Evolutionary conservation across 2,329 filamentous ascomycete genomes (phyloP), one percentile per base, ranked within the genome.

Genomic region (Cordyceps tenuipes): DNA sequence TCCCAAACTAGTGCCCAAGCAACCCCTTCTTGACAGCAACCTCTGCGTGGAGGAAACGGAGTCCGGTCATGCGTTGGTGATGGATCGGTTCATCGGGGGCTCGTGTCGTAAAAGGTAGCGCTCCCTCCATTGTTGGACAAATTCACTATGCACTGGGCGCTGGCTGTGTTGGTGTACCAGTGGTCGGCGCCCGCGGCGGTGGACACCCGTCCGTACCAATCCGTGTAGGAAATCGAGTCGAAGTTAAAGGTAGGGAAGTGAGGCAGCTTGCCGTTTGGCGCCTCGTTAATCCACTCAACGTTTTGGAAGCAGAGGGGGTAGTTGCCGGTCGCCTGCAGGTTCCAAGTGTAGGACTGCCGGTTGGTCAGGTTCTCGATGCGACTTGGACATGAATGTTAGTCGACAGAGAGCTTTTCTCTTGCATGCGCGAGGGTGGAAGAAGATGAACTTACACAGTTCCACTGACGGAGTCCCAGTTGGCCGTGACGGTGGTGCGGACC

Each of bases 211-310:
- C 50, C 50, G 34, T 53, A 26, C 21, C 29, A n/a, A 19, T 53
- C 50, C 34, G 29, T 36, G 31, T 34, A 34, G 15, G 50, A 53
- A 34, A 53, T 34, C n/a, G 50, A 53, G 50, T 36, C 41, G 50
- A 53, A 53, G 50, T 34, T 53, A 19, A 53, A 53, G 50, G 26
- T 10, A 34, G 50, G 50, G 31, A 53, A 53, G 50, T 34, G 19
- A 12, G 50, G 50, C 31, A 53, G 50, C 17, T 15, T 19, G 7
- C 34, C 31, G 21, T 9, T 53, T 1, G 50, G 50, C 9, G 50
- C 50, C 50, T 53, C 50, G 50, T 53, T 53, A 4, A 53, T 19
- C 50, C 50, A 53, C 31, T 53, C 50, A n/a, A 53, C 50, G 50
- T 53, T 29, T 41, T 53, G 19, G 34, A 36, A 53, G 19, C 50